Percentiles rank a stretch among this genome's conserved stretches.
These are phyloP conservation scores for Vicia faba DNA, from an alignment of 306 rosid species.

Conservation along the genomic window DNA sequence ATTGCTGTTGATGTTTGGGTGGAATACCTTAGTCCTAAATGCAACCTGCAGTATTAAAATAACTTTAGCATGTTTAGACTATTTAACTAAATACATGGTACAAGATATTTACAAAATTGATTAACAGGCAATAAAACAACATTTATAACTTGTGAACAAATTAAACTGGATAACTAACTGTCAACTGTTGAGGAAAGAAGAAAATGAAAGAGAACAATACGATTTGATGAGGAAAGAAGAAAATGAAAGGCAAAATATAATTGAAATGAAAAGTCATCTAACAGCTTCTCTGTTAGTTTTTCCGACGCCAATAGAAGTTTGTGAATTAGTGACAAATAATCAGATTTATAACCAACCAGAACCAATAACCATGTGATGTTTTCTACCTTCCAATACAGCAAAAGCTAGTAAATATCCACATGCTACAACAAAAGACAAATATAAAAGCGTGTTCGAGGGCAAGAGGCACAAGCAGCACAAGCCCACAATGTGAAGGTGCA, in stretches of 20 bases:
- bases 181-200: too few species aligned
- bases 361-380: background rate
- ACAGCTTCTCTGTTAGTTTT: too few species aligned
- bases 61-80: conserved; percentile 2
- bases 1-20: conserved; percentile 86
- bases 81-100: background rate
- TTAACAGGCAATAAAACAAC: background rate
- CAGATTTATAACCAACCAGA: background rate
- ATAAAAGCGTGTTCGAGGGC: background rate
- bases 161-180: background rate
- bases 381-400: background rate
- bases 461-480: background rate
- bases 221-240: background rate
- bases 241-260: too few species aligned
- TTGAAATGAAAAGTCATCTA: too few species aligned
- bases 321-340: background rate
- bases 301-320: too few species aligned
- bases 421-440: background rate
- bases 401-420: background rate
- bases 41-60: conserved; percentile 62
- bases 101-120: conserved; percentile 9
- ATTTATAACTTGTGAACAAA: background rate
- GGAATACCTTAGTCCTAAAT: conserved; percentile 93
- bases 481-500: background rate
- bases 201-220: background rate